Percentiles rank a stretch among this genome's conserved stretches.
phyloP scores from a whole-genome alignment of 257 asterid species.

The Nicotiana tomentosiformis region DNA sequence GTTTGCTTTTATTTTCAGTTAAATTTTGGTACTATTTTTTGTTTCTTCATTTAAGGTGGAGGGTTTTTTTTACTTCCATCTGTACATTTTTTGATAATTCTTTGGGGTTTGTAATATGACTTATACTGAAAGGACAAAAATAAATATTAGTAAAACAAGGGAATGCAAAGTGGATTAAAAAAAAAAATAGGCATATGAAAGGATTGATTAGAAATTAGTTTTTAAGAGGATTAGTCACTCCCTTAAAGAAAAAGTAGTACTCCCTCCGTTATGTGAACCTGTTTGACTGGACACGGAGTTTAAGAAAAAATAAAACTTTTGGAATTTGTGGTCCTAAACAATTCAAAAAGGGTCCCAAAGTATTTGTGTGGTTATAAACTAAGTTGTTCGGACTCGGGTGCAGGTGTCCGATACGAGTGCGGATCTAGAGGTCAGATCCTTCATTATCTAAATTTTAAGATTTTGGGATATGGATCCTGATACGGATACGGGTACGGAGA shows the following conservation, averaged over 20 bases:
- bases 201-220: background rate
- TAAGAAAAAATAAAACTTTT: no score
- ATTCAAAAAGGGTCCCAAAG: no score
- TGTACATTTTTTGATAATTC: background rate
- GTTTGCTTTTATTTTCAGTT: conserved; percentile 9
- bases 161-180: background rate
- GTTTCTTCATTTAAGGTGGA: background rate
- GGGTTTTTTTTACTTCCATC: background rate
- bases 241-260: background rate
- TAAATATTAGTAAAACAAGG: background rate
- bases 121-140: background rate
- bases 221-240: background rate
- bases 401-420: no score
- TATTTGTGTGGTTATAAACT: no score
- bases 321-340: no score
- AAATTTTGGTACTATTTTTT: background rate
- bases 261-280: no score
- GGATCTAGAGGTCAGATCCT: no score
- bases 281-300: no score
- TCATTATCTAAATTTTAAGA: no score
- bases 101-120: background rate
- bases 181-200: background rate
- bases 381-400: no score
- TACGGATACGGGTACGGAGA: no score
- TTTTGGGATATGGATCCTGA: no score